These are phyloP conservation scores for Evernia prunastri DNA, from an alignment of 495 filamentous ascomycete genomes.

Conservation along the genomic window DNA sequence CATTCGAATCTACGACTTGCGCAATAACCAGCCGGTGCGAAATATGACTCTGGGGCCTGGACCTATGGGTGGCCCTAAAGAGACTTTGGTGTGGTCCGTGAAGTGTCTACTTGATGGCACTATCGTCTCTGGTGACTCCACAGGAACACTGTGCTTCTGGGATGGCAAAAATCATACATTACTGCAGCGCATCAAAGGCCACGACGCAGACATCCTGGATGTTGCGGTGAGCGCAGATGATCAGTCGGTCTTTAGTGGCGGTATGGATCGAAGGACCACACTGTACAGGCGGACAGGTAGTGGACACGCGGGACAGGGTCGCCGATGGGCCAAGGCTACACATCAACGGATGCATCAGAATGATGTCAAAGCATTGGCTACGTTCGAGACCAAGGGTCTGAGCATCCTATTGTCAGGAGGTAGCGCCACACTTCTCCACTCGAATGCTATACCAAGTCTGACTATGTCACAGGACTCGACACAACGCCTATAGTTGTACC, in stretches of 20 bases:
- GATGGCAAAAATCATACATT: slow-evolving; percentile 86
- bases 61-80: slow-evolving; percentile 65
- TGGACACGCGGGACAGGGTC: slow-evolving; percentile 50
- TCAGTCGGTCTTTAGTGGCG: slow-evolving; percentile 77
- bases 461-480: slow-evolving; percentile 62
- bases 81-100: slow-evolving; percentile 86
- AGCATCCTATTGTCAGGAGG: slow-evolving; percentile 90
- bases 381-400: slow-evolving; percentile 74
- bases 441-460: neutral
- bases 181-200: slow-evolving; percentile 72
- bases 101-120: slow-evolving; percentile 80
- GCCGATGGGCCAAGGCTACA: slow-evolving; percentile 75
- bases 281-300: slow-evolving; percentile 57
- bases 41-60: slow-evolving; percentile 82
- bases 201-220: slow-evolving; percentile 85
- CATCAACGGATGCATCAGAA: slow-evolving; percentile 80
- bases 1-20: slow-evolving; percentile 82
- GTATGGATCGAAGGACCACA: slow-evolving; percentile 81
- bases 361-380: slow-evolving; percentile 92
- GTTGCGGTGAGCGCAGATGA: slow-evolving; percentile 74
- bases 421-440: slow-evolving; percentile 31
- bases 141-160: slow-evolving; percentile 87
- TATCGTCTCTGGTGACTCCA: slow-evolving; percentile 91
- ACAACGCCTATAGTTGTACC: slow-evolving; percentile 74
- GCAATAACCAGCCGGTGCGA: slow-evolving; percentile 63